Evolutionary conservation across 2,329 filamentous ascomycete species (phyloP), one percentile per base, ranked within the genome.

Genomic region (Reticulascus tulasneorum): DNA sequence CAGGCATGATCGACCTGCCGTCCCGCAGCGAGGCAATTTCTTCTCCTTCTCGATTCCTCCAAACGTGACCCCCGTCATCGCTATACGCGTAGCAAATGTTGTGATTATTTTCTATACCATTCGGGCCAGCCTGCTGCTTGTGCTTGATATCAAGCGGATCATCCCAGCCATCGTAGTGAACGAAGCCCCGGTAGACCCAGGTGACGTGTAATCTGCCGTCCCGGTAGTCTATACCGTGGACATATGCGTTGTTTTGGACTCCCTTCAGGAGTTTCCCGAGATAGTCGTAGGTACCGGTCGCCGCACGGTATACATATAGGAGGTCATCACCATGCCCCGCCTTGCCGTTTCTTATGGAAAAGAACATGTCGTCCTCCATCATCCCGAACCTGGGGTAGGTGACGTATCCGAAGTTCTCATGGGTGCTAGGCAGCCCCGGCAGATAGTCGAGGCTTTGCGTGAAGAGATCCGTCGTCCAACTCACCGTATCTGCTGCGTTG

Each of bases 151-250:
- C 40, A 8, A 33, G 28, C 5, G 40, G 37, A 10, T 42, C 40
- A 9, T 42, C 37, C 21, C 40, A 36, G 21, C 40, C 40, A 11
- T 42, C 37, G 16, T 42, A 42, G 37, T 37, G 40, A 23, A 42
- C 37, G 15, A 42, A 42, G 4, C 40, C n/a, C n/a, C n/a, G n/a
- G n/a, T n/a, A n/a, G n/a, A n/a, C n/a, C n/a, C n/a, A n/a, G n/a
- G n/a, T n/a, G n/a, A n/a, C n/a, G n/a, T n/a, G n/a, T n/a, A n/a
- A n/a, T n/a, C n/a, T n/a, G n/a, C n/a, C n/a, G n/a, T n/a, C n/a
- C n/a, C n/a, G n/a, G n/a, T n/a, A n/a, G n/a, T n/a, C n/a, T n/a
- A n/a, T n/a, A n/a, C n/a, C n/a, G n/a, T n/a, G n/a, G n/a, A n/a
- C n/a, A n/a, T n/a, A n/a, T n/a, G n/a, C n/a, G n/a, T n/a, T n/a